Conservation (phyloP, 73 alveolate genomes). For the Tetrahymena elliotti region DNA sequence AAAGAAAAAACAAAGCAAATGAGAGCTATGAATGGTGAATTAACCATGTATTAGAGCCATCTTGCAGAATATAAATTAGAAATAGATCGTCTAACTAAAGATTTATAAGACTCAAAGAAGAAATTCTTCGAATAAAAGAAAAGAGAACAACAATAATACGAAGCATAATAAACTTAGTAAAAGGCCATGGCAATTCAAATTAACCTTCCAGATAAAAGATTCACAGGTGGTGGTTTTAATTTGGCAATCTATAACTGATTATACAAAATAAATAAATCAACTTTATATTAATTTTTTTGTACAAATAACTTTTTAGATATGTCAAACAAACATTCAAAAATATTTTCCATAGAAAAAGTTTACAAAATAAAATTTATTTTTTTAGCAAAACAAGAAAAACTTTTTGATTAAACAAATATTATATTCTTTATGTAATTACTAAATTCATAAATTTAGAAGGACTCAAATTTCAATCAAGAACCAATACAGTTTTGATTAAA, state of each 20-base stretch:
- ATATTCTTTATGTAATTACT: too few species aligned
- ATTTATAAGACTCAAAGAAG: constrained; percentile 77
- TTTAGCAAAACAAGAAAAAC: too few species aligned
- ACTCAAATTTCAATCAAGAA: too few species aligned
- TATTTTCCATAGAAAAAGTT: too few species aligned
- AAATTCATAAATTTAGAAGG: too few species aligned
- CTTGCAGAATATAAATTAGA: constrained; percentile 87
- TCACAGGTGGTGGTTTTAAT: constrained; percentile 82
- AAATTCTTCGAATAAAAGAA: constrained; percentile 76
- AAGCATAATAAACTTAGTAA: constrained; percentile 52
- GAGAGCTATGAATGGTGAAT: constrained; percentile 89
- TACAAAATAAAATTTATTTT: too few species aligned
- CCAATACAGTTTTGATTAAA: too few species aligned
- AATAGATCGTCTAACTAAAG: constrained; percentile 85
- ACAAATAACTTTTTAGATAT: not conserved
- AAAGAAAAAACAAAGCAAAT: constrained; percentile 81
- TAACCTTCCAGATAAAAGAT: constrained; percentile 71
- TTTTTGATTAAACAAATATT: too few species aligned
- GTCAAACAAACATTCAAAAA: not conserved
- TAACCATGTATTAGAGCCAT: constrained; percentile 85
- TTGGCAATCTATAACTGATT: not conserved
- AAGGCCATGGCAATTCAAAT: constrained; percentile 49
- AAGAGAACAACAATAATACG: constrained; percentile 69
- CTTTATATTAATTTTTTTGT: not conserved
- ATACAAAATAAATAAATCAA: not conserved